These are phyloP conservation scores for Rhynchosporium graminicola DNA, from an alignment of 2,329 filamentous ascomycete species.

Conservation along the genomic window DNA sequence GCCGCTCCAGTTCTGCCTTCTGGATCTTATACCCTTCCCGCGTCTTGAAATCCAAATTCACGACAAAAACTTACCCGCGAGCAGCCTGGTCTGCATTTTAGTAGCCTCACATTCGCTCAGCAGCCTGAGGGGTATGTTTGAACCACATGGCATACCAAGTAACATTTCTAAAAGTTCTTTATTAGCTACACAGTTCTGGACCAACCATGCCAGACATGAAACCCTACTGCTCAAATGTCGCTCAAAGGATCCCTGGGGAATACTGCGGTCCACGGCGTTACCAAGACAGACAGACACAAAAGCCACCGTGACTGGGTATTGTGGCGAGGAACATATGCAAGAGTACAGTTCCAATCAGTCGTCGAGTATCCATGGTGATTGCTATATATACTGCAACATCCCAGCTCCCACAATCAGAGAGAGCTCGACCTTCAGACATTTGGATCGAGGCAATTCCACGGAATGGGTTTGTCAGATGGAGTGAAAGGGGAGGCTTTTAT, in stretches of 20 bases:
- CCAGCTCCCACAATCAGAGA: not conserved
- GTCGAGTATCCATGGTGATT: not conserved
- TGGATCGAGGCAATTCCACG: not conserved
- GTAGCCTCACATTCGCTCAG: no score
- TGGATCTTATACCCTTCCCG: no score
- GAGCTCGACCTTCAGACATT: not conserved
- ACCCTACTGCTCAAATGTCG: not conserved
- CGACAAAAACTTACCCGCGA: no score
- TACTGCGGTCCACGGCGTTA: not conserved
- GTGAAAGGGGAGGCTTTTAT: not conserved
- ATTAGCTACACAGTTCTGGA: no score
- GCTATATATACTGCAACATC: slow-evolving; percentile 2
- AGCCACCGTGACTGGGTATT: not conserved
- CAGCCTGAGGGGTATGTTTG: no score
- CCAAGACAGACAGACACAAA: not conserved
- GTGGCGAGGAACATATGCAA: not conserved
- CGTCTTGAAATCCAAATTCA: no score
- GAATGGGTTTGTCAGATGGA: slow-evolving; percentile 2
- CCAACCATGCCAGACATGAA: not conserved
- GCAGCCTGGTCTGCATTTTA: no score
- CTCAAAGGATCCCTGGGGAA: not conserved
- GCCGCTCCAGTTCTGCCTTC: no score
- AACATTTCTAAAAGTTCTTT: no score
- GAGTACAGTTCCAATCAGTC: not conserved
- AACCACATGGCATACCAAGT: no score